A percentile compares a stretch with the other conserved stretches of the same genome.
phyloP scores from a whole-genome alignment of 371 early-diverging fungal species.

The Entomophthora muscae region DNA sequence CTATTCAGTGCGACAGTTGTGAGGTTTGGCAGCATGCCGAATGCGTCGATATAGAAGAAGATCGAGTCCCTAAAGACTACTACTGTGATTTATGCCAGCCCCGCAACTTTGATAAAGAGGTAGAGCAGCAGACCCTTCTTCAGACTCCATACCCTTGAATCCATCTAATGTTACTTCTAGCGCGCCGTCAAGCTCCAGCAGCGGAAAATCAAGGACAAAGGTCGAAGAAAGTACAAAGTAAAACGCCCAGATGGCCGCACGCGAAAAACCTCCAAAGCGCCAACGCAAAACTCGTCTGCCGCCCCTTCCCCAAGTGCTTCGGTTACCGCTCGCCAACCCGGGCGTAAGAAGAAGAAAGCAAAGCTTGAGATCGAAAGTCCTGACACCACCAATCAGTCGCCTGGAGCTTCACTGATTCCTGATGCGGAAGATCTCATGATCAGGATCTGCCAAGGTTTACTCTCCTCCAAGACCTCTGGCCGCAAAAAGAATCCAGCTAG shows the following conservation, averaged over 20 bases:
- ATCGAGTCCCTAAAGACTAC: slow-evolving; percentile 63
- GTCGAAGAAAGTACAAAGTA: slow-evolving; percentile 5
- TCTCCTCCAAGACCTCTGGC: not conserved
- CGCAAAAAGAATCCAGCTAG: slow-evolving; percentile 9
- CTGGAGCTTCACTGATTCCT: slow-evolving; percentile 11
- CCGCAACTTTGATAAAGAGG: slow-evolving; percentile 23
- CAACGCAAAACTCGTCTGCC: not conserved
- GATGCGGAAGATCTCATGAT: slow-evolving; percentile 17
- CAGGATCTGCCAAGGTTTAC: slow-evolving; percentile 1
- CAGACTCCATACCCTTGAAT: too few species aligned
- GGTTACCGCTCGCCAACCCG: not conserved
- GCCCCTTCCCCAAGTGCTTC: slow-evolving; percentile 7
- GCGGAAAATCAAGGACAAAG: too few species aligned
- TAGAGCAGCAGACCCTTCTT: slow-evolving; percentile 2
- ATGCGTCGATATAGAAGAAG: slow-evolving; percentile 53
- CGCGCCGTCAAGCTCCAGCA: slow-evolving; percentile 1
- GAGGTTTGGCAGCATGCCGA: slow-evolving; percentile 87
- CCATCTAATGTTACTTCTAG: not conserved
- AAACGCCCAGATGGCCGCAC: not conserved
- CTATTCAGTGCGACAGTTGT: slow-evolving; percentile 92
- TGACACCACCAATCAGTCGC: not conserved
- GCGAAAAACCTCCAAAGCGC: not conserved
- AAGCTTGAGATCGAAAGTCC: not conserved
- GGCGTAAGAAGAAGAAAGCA: not conserved
- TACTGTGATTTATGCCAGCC: slow-evolving; percentile 69